Base-by-base conservation (phyloP, 2,329 filamentous ascomycete species). In the Cytospora piceicola region DNA sequence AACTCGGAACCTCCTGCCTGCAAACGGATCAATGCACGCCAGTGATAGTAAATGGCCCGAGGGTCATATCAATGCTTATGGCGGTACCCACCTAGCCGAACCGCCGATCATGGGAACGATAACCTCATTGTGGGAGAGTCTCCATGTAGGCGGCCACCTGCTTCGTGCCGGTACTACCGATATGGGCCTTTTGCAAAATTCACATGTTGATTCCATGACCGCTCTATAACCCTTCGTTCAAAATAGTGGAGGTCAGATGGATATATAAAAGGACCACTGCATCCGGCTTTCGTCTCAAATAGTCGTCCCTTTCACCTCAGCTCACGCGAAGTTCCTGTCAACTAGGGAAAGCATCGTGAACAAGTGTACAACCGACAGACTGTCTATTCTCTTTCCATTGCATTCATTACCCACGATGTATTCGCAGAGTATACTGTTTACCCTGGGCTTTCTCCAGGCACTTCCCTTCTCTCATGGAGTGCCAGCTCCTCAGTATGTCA, bases 401-500 rank as follows among this genome's bases (percentile, higher is more conserved):
- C 11, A 24, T 24, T 14, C 8, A 2, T 14, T 34, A 5, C 39
- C 27, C 39, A 63, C n/a, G 15, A 66, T 66, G 63, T 66, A 56
- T 30, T 29, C 58, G 39, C 58, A 29, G 22, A 54, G 54, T 15
- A 24, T 22, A 27, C 14, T 61, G 51, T 34, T 68, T 3, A 53
- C 49, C 5, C 4, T 66, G 46, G 52, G 59, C 42, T 52, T 68
- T 22, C 59, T 68, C 42, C 63, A 68, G 52, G 59, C 63, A 30
- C 14, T 63, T 42, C 63, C 59, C 24, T 57, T 63, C 42, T 49
- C 63, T 34, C 0, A 22, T 12, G 63, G 55, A 17, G 54, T 54
- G 8, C 66, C 66, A 12, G 59, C 66, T 24, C 66, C 66, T 54
- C 63, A 63, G 66, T 68, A 24, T 58, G 66, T 62, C n/a, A 24